Evolutionary conservation across 108 stramenopile species (phyloP), one percentile per base, ranked within the genome.

Genomic region (Halocafeteria seosinensis): DNA sequence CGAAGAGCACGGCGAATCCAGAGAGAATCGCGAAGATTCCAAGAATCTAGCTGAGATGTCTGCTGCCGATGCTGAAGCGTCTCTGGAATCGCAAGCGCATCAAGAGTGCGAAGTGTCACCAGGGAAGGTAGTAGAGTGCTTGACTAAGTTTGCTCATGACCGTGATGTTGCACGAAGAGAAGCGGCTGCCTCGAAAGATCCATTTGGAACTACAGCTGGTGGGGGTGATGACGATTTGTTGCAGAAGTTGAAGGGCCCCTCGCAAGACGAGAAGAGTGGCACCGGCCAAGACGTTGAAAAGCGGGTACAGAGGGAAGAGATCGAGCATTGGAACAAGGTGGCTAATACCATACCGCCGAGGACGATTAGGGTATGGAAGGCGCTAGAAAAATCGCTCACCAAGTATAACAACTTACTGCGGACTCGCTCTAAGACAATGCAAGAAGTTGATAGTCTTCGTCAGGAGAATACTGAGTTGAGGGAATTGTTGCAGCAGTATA

Each of bases 401-500:
- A 21, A 65, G 34, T 80, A 80, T 70, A 73, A 63, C 50, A 67
- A 12, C 0, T 26, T 78, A 0, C 70, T 82, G 26, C 27, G 27
- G 13, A 50, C 74, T 25, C 53, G 81, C 12, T 70, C 73, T 6
- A 25, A 36, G 12, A 55, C 62, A 21, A 76, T 82, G 27, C 50
- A 57, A 23, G 51, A 64, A 21, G 73, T 81, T 0, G 27, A 38
- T 23, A n/a, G 36, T 2, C 73, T 82, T n/a, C 32, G 61, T 35
- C 42, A 47, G n/a, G 76, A 82, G 68, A 82, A 82, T 65, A 64
- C 50, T 27, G 35, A 79, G 74, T 74, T 83, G 0, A 77, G 73
- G 71, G 58, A 35, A 47, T 61, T 81, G 50, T 61, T 83, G 28
- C 51, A 73, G 47, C 71, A 77, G 36, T 83, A 83, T 73, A 70